Evolutionary conservation across 495 filamentous ascomycete genomes (phyloP), one percentile per base, ranked within the genome.

Genomic region (Talaromyces thailandensis): DNA sequence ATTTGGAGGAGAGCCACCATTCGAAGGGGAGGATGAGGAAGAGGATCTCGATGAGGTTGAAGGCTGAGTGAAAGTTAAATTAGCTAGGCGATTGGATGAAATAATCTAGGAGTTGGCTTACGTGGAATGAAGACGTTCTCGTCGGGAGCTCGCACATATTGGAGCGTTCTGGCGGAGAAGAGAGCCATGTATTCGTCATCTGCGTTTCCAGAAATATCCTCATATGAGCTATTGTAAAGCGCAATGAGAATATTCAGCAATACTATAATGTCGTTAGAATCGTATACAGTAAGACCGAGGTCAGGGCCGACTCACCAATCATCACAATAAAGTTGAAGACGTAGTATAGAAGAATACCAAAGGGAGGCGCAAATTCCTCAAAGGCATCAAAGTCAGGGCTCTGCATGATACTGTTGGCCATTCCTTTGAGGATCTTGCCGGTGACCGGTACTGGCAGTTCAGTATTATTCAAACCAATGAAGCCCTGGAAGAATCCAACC

Each of bases 311-410:
- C 75, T 68, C 69, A 83, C 81, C 74, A 48, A 82, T 92, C 90
- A 96, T 96, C 32, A 98, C 87, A n/a, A 97, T 83, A 68, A 98
- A 98, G 25, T 91, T 96, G 70, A 95, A 98, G 60, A 96, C 81
- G 72, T 98, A 98, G 72, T 98, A 96, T 9, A 96, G 84, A 6
- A 94, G 88, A 21, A 93, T 83, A 2, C 92, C 92, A 68, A 94
- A 96, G 0, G 92, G 92, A 23, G 79, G 83, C 1, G 82, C 84
- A 71, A 86, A 89, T 18, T 86, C 79, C 64, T 96, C 90, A 68
- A 96, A 98, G 4, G 86, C 91, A 24, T 82, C 83, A 65, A 98
- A 98, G 53, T 97, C 92, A 2, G 94, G 94, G 51, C 84, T 89
- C 70, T 90, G 86, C 85, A 98, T 89, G 23, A 98, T 78, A 18